Evolutionary conservation across 441 rosid genomes (phyloP), one percentile per base, ranked within the genome.

Genomic region (Syzygium syzygioides): DNA sequence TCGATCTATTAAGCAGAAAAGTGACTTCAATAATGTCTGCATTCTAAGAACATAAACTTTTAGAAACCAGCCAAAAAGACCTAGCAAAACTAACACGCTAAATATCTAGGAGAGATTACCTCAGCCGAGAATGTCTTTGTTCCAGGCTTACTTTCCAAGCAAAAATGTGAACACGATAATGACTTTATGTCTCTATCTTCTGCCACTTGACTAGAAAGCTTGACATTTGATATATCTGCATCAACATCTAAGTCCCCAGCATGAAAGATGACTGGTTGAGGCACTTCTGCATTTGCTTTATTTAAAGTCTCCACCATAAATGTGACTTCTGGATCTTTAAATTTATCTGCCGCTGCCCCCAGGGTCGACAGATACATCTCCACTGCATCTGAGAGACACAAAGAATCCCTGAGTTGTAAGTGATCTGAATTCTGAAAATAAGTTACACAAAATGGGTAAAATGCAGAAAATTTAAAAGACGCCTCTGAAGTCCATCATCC

Each of bases 1-100:
- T 91, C 86, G 98, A 96, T 90, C 90, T 92, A 92, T 95, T 97
- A 90, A 93, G 92, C 89, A 96, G 93, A 89, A 96, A 90, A 88
- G 91, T 93, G 86, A 96, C 93, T 91, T 95, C 95, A 94, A 97
- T 91, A 91, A 87, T 89, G 91, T 96, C 98, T 97, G 98, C 99
- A 95, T 90, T 94, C 99, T 96, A 95, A 87, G 95, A 89, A 91
- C 89, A 92, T 91, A 93, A 90, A 91, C 26, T 83, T 87, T 93
- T 89, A 93, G 86, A 89, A 90, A 88, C 90, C 55, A 53, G 37
- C 83, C n/a, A 13, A 76, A 76, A 76, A 41, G 83, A 37, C 52
- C 52, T 34, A 76, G 52, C 53, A 41, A 37, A 76, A 76, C 52
- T 23, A 41, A 76, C 52, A 41, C n/a, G 25, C 52, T 76, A 76